Conservation (phyloP, 495 filamentous ascomycete genomes). For the Lichenothelia convexa region DNA sequence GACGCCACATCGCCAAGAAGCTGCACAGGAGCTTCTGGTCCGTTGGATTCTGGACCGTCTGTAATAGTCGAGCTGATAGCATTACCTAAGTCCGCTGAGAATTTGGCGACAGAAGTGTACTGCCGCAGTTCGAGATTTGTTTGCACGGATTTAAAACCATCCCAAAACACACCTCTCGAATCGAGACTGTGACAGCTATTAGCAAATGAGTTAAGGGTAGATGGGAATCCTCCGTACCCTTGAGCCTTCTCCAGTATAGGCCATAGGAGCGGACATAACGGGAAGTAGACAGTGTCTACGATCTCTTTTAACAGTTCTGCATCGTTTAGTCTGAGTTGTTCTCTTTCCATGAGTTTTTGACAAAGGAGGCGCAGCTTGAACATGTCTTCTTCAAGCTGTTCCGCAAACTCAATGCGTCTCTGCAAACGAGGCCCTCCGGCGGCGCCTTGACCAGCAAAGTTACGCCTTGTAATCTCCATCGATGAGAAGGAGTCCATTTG, state of each 20-base stretch:
- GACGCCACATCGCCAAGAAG: slow-evolving; percentile 34
- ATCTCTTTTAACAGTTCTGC: slow-evolving; percentile 55
- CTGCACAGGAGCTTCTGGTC: slow-evolving; percentile 3
- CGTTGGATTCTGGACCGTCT: no score
- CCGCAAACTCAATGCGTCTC: slow-evolving; percentile 74
- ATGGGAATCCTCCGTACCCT: slow-evolving; percentile 20
- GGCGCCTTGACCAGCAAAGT: slow-evolving; percentile 82
- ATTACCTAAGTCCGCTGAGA: slow-evolving; percentile 51
- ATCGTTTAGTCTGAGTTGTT: slow-evolving; percentile 54
- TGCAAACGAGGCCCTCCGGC: slow-evolving; percentile 59
- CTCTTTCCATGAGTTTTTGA: slow-evolving; percentile 49
- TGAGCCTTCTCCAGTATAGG: slow-evolving; percentile 66
- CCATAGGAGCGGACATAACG: slow-evolving; percentile 56
- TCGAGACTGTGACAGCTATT: slow-evolving; percentile 43
- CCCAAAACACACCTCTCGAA: slow-evolving; percentile 46
- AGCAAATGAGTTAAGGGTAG: slow-evolving; percentile 13
- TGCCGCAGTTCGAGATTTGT: slow-evolving; percentile 46
- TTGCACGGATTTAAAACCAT: slow-evolving; percentile 43
- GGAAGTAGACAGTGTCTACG: slow-evolving; percentile 80
- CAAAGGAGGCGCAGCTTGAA: slow-evolving; percentile 51
- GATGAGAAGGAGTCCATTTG: slow-evolving; percentile 91
- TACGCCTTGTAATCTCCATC: slow-evolving; percentile 85
- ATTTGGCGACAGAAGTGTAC: slow-evolving; percentile 57
- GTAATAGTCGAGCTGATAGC: slow-evolving; percentile 53
- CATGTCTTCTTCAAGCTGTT: slow-evolving; percentile 55